phyloP scores from a whole-genome alignment of 352 stramenopile genomes.

The Globisporangium nodosum region DNA sequence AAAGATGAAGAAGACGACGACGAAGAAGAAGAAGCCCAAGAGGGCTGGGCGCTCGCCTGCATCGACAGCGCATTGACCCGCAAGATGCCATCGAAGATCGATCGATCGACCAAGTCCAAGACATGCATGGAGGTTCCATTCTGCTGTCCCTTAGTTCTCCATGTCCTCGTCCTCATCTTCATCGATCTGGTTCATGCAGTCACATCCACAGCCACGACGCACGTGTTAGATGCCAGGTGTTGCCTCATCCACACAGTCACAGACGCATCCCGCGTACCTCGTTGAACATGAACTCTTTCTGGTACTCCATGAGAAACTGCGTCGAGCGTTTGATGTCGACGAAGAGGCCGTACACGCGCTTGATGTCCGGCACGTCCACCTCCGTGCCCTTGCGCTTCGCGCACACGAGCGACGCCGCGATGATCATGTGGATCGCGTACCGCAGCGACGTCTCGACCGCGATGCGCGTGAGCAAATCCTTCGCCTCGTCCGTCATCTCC shows the following conservation, averaged over 20 bases:
- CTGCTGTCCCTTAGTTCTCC: conserved; percentile 18
- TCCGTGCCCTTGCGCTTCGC: conserved; percentile 91
- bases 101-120: background rate
- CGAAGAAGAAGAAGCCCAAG: conserved; percentile 1
- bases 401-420: conserved; percentile 93
- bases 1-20: conserved; percentile 1
- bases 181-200: conserved; percentile 16
- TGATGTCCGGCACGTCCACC: conserved; percentile 89
- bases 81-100: background rate
- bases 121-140: background rate
- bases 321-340: conserved; percentile 98
- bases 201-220: background rate
- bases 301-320: conserved; percentile 99
- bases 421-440: conserved; percentile 99
- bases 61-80: background rate
- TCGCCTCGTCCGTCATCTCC: conserved; percentile 96
- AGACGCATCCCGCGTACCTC: conserved; percentile 46
- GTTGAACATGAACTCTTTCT: conserved; percentile 99
- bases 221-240: background rate
- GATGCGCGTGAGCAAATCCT: conserved; percentile 98
- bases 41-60: background rate
- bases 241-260: background rate
- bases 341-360: conserved; percentile 96
- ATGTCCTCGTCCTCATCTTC: conserved; percentile 42
- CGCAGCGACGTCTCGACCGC: conserved; percentile 96